Percentiles rank a stretch among this genome's conserved stretches.
Conservation (phyloP, 192 early-diverging fungal species). For the Backusella parvicylindrica region DNA sequence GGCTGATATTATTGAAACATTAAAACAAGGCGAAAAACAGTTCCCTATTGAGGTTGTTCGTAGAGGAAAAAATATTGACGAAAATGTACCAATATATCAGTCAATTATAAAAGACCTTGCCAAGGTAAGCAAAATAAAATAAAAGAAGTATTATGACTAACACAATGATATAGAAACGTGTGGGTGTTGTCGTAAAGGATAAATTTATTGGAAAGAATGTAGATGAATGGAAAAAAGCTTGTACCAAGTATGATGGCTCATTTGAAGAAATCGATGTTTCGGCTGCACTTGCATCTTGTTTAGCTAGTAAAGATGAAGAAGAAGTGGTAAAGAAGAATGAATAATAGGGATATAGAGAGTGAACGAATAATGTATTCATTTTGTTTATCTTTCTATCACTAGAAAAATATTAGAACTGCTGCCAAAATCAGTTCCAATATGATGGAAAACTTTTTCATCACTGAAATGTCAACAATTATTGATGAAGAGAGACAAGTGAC, state of each 20-base stretch:
- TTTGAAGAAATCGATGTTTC: conserved; percentile 76
- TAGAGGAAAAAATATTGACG: conserved; percentile 70
- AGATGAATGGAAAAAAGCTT: conserved; percentile 72
- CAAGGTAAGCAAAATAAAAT: conserved; percentile 27
- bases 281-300: conserved; percentile 59
- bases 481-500: conserved; percentile 86
- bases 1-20: conserved; percentile 61
- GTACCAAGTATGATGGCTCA: conserved; percentile 41
- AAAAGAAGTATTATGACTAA: not conserved
- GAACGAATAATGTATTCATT: not conserved
- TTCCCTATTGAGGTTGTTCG: conserved; percentile 75
- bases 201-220: conserved; percentile 69
- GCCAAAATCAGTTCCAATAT: conserved; percentile 66
- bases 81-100: conserved; percentile 65
- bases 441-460: conserved; percentile 86
- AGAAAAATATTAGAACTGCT: conserved; percentile 72
- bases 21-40: conserved; percentile 54
- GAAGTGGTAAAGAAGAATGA: conserved; percentile 63
- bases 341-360: not conserved
- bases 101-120: conserved; percentile 51
- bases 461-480: conserved; percentile 81
- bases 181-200: conserved; percentile 84
- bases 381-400: too few relatives aligned
- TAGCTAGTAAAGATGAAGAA: conserved; percentile 90
- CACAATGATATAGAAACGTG: conserved; percentile 40